Evolutionary conservation across 768 basidiomycete species (phyloP), one percentile per base, ranked within the genome.

Genomic region (Leucosporidium scottii): DNA sequence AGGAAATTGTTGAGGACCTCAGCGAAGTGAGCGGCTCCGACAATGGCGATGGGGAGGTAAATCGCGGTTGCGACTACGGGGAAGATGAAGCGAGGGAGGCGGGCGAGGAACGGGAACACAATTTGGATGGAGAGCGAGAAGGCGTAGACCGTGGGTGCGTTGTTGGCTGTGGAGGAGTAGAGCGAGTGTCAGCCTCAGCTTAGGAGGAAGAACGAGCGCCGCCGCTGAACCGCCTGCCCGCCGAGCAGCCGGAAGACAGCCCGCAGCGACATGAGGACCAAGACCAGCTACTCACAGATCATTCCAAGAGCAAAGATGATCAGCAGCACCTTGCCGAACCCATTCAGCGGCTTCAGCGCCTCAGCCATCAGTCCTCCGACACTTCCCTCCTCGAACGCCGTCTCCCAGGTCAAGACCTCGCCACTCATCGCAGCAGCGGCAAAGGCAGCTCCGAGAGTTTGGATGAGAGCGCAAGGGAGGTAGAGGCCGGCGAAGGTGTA

Each of bases 61-160:
- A 88, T 84, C 4, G 83, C 86, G 13, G 83, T 85, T 9, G 85
- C 85, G 58, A 89, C 70, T 18, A 89, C 71, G 8, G 84, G 83
- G 75, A 91, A 86, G 17, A 89, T 78, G 76, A 87, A 90, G 74
- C 88, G 82, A 1, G 88, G 89, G 10, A 89, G 81, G 66, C 75
- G 78, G 17, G 82, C 79, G 44, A 86, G 80, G 51, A 79, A 80
- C 0, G 89, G 88, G 7, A 87, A 76, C 73, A 86, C 81, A 1
- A 87, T 81, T 75, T 91, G 90, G 70, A 89, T 80, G 75, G 85
- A 86, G 66, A 91, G 82, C 70, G 85, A 84, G 65, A 87, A 83
- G 31, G 87, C 89, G 77, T 96, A 96, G 69, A 91, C 85, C 9
- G 89, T 87, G 3, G 86, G 84, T 1, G 89, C 88, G 55, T 90